Evolutionary conservation across 257 asterid species (phyloP), one percentile per base, ranked within the genome.

Genomic region (Eustoma russellianum): DNA sequence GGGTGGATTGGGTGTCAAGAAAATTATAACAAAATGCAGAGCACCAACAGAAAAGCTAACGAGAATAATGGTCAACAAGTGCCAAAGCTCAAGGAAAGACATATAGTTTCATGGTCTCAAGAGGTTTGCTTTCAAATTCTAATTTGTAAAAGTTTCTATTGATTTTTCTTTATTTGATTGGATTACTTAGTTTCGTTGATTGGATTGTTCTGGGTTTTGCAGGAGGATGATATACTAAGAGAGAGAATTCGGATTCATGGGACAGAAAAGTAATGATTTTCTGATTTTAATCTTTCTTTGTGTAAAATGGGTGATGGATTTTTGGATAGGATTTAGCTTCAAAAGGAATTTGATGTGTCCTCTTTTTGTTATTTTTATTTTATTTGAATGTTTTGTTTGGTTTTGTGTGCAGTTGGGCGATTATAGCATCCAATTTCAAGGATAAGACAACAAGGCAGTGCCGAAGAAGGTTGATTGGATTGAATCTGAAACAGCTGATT

Each of bases 401-500:
- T 53, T 53, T 6, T 73, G 65, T 8, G 17, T 76, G 66, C 72
- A 92, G 97, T 78, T 92, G 99, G 99, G 74, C 86, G 48, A 81
- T 77, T 75, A 81, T 88, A 46, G 99, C 99, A 35, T 88, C 95
- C 0, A 88, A 88, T 38, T 92, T 88, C 73, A 79, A 79, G 82
- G 97, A 88, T 74, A 92, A 92, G 72, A 80, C 99, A 53, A 85
- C 97, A 47, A 88, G 99, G 76, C 99, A 92, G 75, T 92, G 99
- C 74, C 79, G 97, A 76, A 85, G 99, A 68, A 87, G 96, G 97
- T 87, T 60, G 73, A 74, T 77, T 13, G 57, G 63, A 67, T 45
- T 50, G 67, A 60, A 51, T 63, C 66, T 63, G 52, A 70, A 57
- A 41, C 61, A 66, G 28, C 44, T 53, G 43, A 35, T 44, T 33